Evolutionary conservation across 805 yeast genomes (phyloP).

Genomic region (Lachancea meyersii): DNA sequence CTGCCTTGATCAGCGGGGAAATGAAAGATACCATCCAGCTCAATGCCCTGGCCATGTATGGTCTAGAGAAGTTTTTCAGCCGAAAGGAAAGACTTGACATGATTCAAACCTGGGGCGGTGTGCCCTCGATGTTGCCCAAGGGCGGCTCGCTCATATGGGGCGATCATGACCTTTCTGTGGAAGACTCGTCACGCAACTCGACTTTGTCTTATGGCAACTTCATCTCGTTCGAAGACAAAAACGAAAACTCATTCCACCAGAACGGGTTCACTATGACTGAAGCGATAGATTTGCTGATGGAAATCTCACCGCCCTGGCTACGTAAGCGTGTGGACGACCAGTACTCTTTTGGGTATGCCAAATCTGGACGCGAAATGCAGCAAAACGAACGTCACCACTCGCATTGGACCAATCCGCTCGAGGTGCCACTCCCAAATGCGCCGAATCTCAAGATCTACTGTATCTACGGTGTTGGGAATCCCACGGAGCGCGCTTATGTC

Average conservation of each 20-base stretch:
- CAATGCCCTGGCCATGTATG: constrained; percentile 88
- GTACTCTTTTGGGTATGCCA: constrained; percentile 76
- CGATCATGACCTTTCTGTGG: constrained; percentile 66
- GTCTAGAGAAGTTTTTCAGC: constrained; percentile 88
- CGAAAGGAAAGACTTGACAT: constrained; percentile 82
- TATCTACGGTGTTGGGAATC: constrained; percentile 94
- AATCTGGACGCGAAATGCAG: constrained; percentile 49
- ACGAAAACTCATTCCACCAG: constrained; percentile 11
- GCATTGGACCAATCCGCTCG: constrained; percentile 94
- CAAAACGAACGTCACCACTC: constrained; percentile 62
- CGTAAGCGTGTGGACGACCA: constrained; percentile 54
- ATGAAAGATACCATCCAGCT: constrained; percentile 96
- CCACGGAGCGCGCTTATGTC: constrained; percentile 88
- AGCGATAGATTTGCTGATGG: constrained; percentile 59
- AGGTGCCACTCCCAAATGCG: constrained; percentile 86
- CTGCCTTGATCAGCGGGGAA: constrained; percentile 92
- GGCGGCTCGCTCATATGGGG: constrained; percentile 96
- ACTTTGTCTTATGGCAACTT: constrained; percentile 63
- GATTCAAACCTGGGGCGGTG: constrained; percentile 69
- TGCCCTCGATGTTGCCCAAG: constrained; percentile 93
- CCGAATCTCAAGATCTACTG: constrained; percentile 87
- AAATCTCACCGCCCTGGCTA: constrained; percentile 74
- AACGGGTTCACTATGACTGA: constrained; percentile 58
- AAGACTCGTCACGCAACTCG: constrained; percentile 33
- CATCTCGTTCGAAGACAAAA: constrained; percentile 44